Evolutionary conservation across 2,329 filamentous ascomycete species (phyloP), one percentile per base, ranked within the genome.

Genomic region (Gnomoniopsis smithogilvyi): DNA sequence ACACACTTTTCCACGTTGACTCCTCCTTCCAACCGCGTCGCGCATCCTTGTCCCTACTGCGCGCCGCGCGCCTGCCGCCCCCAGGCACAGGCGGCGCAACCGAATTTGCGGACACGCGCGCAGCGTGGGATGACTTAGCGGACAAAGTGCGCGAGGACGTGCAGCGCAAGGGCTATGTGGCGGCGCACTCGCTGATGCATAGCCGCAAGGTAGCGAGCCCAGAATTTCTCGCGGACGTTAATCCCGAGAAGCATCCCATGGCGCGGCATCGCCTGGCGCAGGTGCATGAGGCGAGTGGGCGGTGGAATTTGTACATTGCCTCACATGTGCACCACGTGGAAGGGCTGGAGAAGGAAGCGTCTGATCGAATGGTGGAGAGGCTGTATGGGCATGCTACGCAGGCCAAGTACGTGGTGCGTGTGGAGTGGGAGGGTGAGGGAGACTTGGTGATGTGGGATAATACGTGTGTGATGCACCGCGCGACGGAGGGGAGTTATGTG

Each of bases 301-400:
- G 78, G 2, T 74, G 70, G 69, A 80, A 76, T 54, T 48, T 81
- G 17, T 80, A 80, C 60, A 69, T 80, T 30, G 74, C 76, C 0
- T 67, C 70, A 6, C 75, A 80, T 61, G 68, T 72, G 10, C 76
- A 79, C 62, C 76, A 78, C 59, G 69, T 80, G 33, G 76, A 78
- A 57, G 67, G 67, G 33, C 19, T 73, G 48, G 55, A 57, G 36
- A 45, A 67, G 12, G 66, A 69, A 47, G 67, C 74, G 59, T 73
- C 70, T 0, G 60, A 63, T 15, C 63, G 65, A 22, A 59, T 78
- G 24, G 67, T 78, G 26, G 26, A 54, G 14, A 26, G 19, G 22
- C 34, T 65, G 15, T 56, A 55, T 30, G 10, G 45, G 15, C 60
- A 64, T 15, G 58, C 54, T 21, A 47, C 49, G 12, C 61, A 65